Percentiles rank a stretch among this genome's conserved stretches.
These are phyloP conservation scores for Phoma sp. DNA, from an alignment of 2,329 filamentous ascomycete species.

Conservation along the genomic window DNA sequence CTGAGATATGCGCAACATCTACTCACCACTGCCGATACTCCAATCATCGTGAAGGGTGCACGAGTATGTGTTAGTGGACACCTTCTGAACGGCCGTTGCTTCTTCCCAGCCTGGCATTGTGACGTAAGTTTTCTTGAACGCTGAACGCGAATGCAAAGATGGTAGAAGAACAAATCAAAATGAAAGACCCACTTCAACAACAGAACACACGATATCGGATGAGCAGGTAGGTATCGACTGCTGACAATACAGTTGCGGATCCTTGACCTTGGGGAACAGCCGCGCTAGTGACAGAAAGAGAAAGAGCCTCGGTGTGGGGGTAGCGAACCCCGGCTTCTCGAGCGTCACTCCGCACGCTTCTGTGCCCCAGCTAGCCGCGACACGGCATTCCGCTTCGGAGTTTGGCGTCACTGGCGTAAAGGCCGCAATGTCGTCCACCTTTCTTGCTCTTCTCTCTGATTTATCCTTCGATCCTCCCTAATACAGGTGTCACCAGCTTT, in stretches of 20 bases:
- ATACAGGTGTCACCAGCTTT: neutral
- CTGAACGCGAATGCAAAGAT: neutral
- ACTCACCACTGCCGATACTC: slow-evolving; percentile 69
- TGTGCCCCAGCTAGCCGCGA: slow-evolving; percentile 20
- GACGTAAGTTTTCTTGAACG: neutral
- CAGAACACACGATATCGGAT: neutral
- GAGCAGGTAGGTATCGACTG: neutral
- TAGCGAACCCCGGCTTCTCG: slow-evolving; percentile 16
- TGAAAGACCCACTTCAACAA: neutral
- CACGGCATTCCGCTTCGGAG: slow-evolving; percentile 22
- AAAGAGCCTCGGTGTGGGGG: slow-evolving; percentile 36
- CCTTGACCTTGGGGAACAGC: slow-evolving; percentile 28
- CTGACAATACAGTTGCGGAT: neutral
- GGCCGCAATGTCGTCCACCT: slow-evolving; percentile 15
- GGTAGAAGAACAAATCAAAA: neutral
- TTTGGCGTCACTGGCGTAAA: slow-evolving; percentile 16
- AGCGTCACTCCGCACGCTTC: slow-evolving; percentile 28
- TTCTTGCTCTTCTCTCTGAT: slow-evolving; percentile 9
- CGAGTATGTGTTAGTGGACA: slow-evolving; percentile 65
- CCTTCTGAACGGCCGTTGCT: slow-evolving; percentile 57
- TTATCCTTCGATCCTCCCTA: slow-evolving; percentile 10
- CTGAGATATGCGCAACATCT: neutral
- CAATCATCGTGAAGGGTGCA: slow-evolving; percentile 65
- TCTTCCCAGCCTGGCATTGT: slow-evolving; percentile 53
- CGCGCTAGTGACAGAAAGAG: slow-evolving; percentile 21